These are phyloP conservation scores for Lathyrus aphaca DNA, from an alignment of 306 rosid species.

Conservation along the genomic window DNA sequence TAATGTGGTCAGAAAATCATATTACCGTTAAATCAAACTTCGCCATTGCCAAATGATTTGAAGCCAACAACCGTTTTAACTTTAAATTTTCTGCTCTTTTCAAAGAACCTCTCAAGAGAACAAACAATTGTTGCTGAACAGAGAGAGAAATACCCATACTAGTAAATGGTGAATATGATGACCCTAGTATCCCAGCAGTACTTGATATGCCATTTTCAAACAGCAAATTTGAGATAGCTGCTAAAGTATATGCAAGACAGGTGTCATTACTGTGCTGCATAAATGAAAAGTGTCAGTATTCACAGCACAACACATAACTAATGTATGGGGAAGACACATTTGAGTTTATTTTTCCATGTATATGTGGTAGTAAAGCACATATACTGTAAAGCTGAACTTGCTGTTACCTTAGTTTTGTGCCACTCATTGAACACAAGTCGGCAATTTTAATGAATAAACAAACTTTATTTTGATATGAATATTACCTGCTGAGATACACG, in stretches of 20 bases:
- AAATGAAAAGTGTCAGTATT: conserved; percentile 42
- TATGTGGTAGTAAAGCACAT: conserved; percentile 14
- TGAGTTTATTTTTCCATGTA: conserved; percentile 25
- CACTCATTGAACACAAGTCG: conserved; percentile 23
- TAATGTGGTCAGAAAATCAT: conserved; percentile 33
- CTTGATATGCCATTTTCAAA: conserved; percentile 93
- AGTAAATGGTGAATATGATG: conserved; percentile 84
- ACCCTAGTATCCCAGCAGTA: conserved; percentile 81
- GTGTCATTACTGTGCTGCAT: conserved; percentile 96
- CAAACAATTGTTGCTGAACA: conserved; percentile 90
- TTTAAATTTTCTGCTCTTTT: conserved; percentile 93
- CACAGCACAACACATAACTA: conserved; percentile 28
- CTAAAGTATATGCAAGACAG: conserved; percentile 90
- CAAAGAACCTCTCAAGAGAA: conserved; percentile 89
- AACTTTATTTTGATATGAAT: conserved; percentile 30
- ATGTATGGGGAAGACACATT: conserved; percentile 28
- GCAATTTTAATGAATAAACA: conserved; percentile 14
- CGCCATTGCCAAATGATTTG: conserved; percentile 96
- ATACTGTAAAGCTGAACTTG: conserved; percentile 25
- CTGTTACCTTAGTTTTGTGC: conserved; percentile 30
- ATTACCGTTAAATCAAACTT: conserved; percentile 89
- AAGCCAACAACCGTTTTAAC: conserved; percentile 83
- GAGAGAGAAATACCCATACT: conserved; percentile 85
- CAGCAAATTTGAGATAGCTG: conserved; percentile 91
- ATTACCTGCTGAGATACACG: conserved; percentile 94